Evolutionary conservation across 75 land plant species (phyloP).

Genomic region (Cupressus sempervirens): DNA sequence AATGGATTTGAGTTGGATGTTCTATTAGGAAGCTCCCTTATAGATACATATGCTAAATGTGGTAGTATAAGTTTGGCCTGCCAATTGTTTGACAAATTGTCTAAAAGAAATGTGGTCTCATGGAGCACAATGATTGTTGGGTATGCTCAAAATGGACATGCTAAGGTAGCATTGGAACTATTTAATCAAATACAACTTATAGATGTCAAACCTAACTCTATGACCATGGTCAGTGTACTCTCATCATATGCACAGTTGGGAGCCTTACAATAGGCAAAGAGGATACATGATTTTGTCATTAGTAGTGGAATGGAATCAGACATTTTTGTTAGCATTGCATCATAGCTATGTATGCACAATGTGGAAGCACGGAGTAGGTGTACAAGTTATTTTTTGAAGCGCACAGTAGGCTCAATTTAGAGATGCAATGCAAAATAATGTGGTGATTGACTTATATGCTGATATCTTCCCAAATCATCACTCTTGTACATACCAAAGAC

Average conservation of each 20-base stretch:
- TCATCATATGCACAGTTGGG: slow-evolving; percentile 13
- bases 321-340: slow-evolving; percentile 11
- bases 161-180: slow-evolving; percentile 12
- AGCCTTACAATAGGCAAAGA: slow-evolving; percentile 7
- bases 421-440: too few relatives aligned
- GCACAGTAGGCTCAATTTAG: too few relatives aligned
- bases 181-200: slow-evolving; percentile 20
- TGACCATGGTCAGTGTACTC: slow-evolving; percentile 12
- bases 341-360: slow-evolving; percentile 23
- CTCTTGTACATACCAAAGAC: too few relatives aligned
- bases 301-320: slow-evolving; percentile 12
- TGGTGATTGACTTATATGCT: too few relatives aligned
- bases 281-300: slow-evolving; percentile 7
- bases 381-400: too few relatives aligned
- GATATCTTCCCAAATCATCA: too few relatives aligned
- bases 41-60: slow-evolving; percentile 25
- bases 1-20: slow-evolving; percentile 19
- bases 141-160: slow-evolving; percentile 18
- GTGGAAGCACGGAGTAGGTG: too few relatives aligned
- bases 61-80: slow-evolving; percentile 5
- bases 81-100: slow-evolving; percentile 11
- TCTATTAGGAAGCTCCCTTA: slow-evolving; percentile 4
- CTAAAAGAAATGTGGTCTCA: slow-evolving; percentile 10
- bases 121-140: slow-evolving; percentile 19
- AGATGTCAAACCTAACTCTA: slow-evolving; percentile 8